These are phyloP conservation scores for Ogataea naganishii DNA, from an alignment of 805 yeast genomes.

Conservation along the genomic window DNA sequence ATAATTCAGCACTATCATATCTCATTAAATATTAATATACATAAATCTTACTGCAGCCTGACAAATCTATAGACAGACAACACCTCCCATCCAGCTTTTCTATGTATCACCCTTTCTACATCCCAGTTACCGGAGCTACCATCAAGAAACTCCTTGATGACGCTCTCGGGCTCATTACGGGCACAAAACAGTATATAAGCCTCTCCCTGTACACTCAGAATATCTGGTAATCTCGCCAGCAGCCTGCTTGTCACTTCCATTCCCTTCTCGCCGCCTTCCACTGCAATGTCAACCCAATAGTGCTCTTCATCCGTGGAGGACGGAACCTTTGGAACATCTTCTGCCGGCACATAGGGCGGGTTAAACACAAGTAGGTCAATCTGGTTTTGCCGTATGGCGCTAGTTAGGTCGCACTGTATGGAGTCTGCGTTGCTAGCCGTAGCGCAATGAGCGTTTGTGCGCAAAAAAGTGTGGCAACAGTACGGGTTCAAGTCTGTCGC, in stretches of 20 bases:
- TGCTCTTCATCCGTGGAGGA: conserved; percentile 31
- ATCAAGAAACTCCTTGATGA: conserved; percentile 37
- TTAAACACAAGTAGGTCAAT: conserved; percentile 80
- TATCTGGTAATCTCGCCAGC: conserved; percentile 41
- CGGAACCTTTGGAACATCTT: conserved; percentile 57
- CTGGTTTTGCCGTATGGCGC: conserved; percentile 32
- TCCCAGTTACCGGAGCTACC: conserved; percentile 36
- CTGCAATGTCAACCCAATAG: conserved; percentile 82
- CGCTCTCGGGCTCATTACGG: conserved; percentile 67
- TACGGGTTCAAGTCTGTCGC: conserved; percentile 78
- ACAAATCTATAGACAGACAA: conserved; percentile 63
- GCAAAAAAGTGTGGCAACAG: conserved; percentile 49
- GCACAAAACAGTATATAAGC: conserved; percentile 93
- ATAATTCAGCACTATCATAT: background rate
- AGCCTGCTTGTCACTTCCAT: conserved; percentile 75
- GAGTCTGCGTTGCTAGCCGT: conserved; percentile 28
- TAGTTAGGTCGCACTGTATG: conserved; percentile 50
- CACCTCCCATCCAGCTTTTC: conserved; percentile 97
- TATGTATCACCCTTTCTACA: conserved; percentile 40
- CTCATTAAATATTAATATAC: background rate
- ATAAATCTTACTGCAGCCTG: conserved; percentile 10
- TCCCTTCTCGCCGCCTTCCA: conserved; percentile 84
- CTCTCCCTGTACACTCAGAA: conserved; percentile 52
- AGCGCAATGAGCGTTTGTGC: conserved; percentile 27
- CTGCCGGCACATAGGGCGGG: conserved; percentile 96